Evolutionary conservation across 108 stramenopile species (phyloP).

Genomic region (Schizochytrium sp.): DNA sequence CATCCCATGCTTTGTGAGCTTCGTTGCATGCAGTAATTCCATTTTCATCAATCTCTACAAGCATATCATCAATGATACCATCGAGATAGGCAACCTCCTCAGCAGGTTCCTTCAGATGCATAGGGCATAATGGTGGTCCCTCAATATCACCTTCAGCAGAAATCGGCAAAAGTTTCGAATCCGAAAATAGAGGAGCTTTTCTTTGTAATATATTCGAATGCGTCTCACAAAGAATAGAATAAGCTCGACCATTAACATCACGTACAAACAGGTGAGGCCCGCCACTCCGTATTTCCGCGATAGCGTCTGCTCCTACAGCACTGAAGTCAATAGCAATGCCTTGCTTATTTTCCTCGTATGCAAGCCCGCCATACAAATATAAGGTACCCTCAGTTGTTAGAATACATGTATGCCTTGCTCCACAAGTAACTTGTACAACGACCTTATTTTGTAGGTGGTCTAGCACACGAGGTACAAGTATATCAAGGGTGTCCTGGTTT

Average conservation of each 20-base stretch:
- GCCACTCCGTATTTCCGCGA: conserved; percentile 7
- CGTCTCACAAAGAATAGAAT: neutral
- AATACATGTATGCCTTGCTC: neutral
- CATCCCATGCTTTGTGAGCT: conserved; percentile 23
- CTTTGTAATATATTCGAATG: neutral
- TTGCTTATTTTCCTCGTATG: neutral
- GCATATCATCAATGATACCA: conserved; percentile 27
- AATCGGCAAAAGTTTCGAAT: neutral
- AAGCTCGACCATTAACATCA: neutral
- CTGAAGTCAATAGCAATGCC: neutral
- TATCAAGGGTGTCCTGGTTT: neutral
- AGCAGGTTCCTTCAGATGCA: conserved; percentile 12
- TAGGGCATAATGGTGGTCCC: neutral
- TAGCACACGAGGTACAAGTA: neutral
- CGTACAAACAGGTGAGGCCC: neutral
- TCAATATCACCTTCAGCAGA: neutral
- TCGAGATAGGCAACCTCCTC: neutral
- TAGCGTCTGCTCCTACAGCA: neutral
- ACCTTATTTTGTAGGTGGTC: neutral
- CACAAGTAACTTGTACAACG: conserved; percentile 2
- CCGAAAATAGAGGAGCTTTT: neutral
- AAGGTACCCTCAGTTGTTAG: neutral
- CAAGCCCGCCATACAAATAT: neutral
- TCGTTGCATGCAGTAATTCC: conserved; percentile 1
- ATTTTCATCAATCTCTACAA: neutral